Conservation (phyloP, 371 early-diverging fungal genomes). For the Sporodiniella umbellata region DNA sequence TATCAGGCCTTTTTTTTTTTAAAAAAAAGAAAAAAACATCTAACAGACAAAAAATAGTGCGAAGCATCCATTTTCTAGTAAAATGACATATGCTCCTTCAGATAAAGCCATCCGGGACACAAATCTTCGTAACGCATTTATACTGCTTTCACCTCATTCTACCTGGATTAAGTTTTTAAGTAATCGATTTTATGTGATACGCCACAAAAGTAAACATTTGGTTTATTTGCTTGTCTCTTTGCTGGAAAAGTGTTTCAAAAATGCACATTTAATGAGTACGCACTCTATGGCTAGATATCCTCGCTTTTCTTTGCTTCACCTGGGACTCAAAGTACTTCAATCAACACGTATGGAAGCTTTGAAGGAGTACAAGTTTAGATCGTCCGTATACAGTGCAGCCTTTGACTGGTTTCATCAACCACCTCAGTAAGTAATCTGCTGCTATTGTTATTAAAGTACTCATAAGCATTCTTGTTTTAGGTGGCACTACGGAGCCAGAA, state of each 20-base stretch:
- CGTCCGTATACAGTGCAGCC: slow-evolving; percentile 60
- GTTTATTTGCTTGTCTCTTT: slow-evolving; percentile 72
- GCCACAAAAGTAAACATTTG: slow-evolving; percentile 72
- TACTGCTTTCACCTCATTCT: slow-evolving; percentile 71
- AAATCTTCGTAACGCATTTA: slow-evolving; percentile 58
- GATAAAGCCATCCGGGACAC: slow-evolving; percentile 72
- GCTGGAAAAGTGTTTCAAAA: slow-evolving; percentile 72
- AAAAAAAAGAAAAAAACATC: no score
- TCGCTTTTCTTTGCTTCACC: slow-evolving; percentile 70
- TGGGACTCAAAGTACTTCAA: slow-evolving; percentile 78
- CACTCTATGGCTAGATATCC: slow-evolving; percentile 76
- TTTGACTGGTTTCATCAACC: slow-evolving; percentile 75
- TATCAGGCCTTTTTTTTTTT: no score
- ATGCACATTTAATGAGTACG: slow-evolving; percentile 58
- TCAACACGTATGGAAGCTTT: slow-evolving; percentile 68
- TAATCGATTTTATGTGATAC: slow-evolving; percentile 79
- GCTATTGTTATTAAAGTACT: not conserved
- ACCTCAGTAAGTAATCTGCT: slow-evolving; percentile 42
- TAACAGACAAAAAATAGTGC: slow-evolving; percentile 13
- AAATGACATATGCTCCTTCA: slow-evolving; percentile 91
- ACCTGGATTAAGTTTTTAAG: slow-evolving; percentile 86
- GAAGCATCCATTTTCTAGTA: slow-evolving; percentile 82
- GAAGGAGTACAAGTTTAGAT: slow-evolving; percentile 60
- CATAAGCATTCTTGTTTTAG: slow-evolving; percentile 5
- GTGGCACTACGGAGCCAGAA: slow-evolving; percentile 75